Evolutionary conservation across 2,329 filamentous ascomycete genomes (phyloP), one percentile per base, ranked within the genome.

Genomic region (Sporothrix phasma): DNA sequence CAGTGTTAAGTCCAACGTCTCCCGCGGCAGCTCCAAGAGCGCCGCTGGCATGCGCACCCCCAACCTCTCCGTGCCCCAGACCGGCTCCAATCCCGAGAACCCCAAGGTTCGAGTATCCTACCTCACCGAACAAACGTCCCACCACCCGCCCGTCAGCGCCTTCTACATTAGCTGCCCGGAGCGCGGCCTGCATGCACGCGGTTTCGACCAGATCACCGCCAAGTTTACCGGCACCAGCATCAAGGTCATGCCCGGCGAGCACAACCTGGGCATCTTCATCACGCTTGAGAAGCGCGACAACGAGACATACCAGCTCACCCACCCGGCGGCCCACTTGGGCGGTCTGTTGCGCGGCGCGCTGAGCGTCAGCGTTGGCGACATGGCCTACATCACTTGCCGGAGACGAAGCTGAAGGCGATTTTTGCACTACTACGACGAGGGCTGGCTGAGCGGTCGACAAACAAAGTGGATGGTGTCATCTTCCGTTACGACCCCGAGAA

Each of bases 201-300:
- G 94, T 1, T 99, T 93, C 73, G 94, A 99, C 73, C 94, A 99
- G 78, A 87, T 99, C 71, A 93, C 89, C 69, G 94, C 94, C 72
- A 97, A 97, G 76, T 99, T 99, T 77, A 97, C 94, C 0, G 94
- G 94, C 64, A 97, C 94, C 19, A 93, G 90, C 70, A 84, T 99
- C 75, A 91, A 92, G 73, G 93, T 99, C 43, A 87, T 88, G 24
- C 91, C 94, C 0, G 94, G 94, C 67, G 87, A 92, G 73, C 91
- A 96, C 78, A 99, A 99, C 75, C 81, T 95, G 69, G 94, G 94
- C 68, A 97, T 99, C 70, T 99, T 97, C 77, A 88, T 99, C 74
- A 92, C 85, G 10, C 78, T 97, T 29, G 85, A 91, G 71, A 88
- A 86, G 68, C 83, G 89, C 62, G 85, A 88, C 70, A 84, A 93